phyloP scores from a whole-genome alignment of 257 asterid species.

The Gentiana dahurica region DNA sequence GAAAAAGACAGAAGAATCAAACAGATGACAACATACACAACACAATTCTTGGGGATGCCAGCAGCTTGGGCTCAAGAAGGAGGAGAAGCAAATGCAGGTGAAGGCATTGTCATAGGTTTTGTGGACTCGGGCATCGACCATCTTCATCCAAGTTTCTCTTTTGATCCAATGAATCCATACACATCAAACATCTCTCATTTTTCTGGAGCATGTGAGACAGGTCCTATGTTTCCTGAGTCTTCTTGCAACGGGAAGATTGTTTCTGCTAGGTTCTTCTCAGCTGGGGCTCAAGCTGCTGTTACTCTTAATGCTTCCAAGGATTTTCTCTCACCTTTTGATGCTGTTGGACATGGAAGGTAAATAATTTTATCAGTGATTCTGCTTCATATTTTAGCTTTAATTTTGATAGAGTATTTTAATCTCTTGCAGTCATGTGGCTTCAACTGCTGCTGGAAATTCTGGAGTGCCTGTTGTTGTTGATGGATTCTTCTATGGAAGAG shows the following conservation, averaged over 20 bases:
- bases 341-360: slow-evolving; percentile 91
- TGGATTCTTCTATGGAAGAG: slow-evolving; percentile 77
- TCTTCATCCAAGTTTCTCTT: slow-evolving; percentile 60
- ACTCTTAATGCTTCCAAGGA: slow-evolving; percentile 47
- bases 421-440: slow-evolving; percentile 76
- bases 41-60: slow-evolving; percentile 54
- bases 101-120: slow-evolving; percentile 79
- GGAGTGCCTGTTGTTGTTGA: slow-evolving; percentile 84
- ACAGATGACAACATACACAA: slow-evolving; percentile 58
- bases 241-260: slow-evolving; percentile 78
- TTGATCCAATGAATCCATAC: slow-evolving; percentile 41
- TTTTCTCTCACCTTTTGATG: slow-evolving; percentile 67
- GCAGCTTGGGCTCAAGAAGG: slow-evolving; percentile 63
- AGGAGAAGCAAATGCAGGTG: slow-evolving; percentile 60
- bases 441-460: slow-evolving; percentile 83
- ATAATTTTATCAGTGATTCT: background rate
- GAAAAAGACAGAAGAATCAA: slow-evolving; percentile 68
- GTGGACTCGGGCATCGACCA: slow-evolving; percentile 81
- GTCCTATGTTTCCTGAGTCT: slow-evolving; percentile 52
- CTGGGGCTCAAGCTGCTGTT: slow-evolving; percentile 56
- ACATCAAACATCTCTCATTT: slow-evolving; percentile 32
- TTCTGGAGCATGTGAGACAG: slow-evolving; percentile 61
- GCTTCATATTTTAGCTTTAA: too few species aligned
- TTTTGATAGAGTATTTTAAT: background rate
- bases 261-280: slow-evolving; percentile 70